Evolutionary conservation across 1,284 basidiomycete genomes (phyloP).

Genomic region (Fomitopsis betulina): DNA sequence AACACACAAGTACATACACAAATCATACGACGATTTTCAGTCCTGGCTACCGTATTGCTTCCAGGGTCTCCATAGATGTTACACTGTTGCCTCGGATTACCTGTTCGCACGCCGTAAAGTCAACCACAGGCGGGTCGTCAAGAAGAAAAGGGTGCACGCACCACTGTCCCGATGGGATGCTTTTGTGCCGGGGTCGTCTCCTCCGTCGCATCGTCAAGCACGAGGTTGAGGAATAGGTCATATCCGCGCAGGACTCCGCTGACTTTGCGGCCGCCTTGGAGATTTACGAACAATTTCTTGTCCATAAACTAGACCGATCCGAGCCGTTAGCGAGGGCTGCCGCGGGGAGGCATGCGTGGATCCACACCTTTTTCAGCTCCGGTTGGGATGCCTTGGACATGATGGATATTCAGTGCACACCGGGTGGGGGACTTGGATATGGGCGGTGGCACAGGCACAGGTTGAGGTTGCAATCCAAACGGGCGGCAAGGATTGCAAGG

Average conservation of each 20-base stretch:
- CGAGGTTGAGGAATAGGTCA: slow-evolving; percentile 98
- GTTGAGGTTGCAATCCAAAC: background rate
- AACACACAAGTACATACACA: slow-evolving; percentile 4
- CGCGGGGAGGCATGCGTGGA: background rate
- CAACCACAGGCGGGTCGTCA: background rate
- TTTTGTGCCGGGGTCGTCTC: slow-evolving; percentile 89
- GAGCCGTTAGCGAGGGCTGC: background rate
- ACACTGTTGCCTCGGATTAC: slow-evolving; percentile 95
- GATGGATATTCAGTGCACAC: slow-evolving; percentile 15
- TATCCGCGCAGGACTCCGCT: slow-evolving; percentile 95
- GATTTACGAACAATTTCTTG: slow-evolving; percentile 91
- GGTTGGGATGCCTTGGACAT: slow-evolving; percentile 93
- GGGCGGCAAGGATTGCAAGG: background rate
- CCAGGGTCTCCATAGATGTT: slow-evolving; percentile 85
- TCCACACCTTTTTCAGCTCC: slow-evolving; percentile 84
- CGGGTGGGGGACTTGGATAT: background rate
- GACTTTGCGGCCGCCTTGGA: slow-evolving; percentile 95
- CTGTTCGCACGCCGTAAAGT: slow-evolving; percentile 36
- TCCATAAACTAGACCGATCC: slow-evolving; percentile 85
- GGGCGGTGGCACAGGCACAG: background rate
- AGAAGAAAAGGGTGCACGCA: slow-evolving; percentile 40
- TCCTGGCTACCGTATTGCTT: slow-evolving; percentile 47
- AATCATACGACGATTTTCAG: slow-evolving; percentile 1
- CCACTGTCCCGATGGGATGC: slow-evolving; percentile 85
- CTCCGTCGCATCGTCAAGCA: slow-evolving; percentile 93